Percentiles rank a stretch among this genome's conserved stretches.
Conservation (phyloP, 495 filamentous ascomycete species). For the Cairneyella variabilis region DNA sequence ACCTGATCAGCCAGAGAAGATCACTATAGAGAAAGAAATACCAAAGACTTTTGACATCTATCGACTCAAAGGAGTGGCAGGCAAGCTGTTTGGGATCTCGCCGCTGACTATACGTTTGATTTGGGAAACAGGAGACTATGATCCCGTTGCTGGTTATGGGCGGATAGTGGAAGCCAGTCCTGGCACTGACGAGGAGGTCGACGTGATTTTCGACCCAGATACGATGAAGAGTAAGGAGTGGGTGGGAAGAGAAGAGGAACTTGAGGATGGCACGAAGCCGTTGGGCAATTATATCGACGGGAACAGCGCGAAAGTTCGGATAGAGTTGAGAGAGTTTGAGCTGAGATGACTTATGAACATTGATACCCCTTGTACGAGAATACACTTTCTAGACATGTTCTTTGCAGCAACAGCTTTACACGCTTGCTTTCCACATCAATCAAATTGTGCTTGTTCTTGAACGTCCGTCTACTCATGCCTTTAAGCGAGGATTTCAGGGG, state of each 20-base stretch:
- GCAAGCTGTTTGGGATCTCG: conserved; percentile 59
- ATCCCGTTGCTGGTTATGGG: conserved; percentile 65
- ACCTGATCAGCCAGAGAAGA: conserved; percentile 19
- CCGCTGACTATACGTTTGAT: conserved; percentile 63
- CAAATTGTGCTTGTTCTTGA: neutral
- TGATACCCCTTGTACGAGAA: conserved; percentile 9
- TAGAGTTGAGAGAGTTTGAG: conserved; percentile 43
- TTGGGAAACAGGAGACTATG: conserved; percentile 82
- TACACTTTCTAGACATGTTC: neutral
- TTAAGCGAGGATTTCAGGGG: too few relatives aligned
- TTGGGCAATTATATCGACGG: conserved; percentile 81
- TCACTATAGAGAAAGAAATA: conserved; percentile 45
- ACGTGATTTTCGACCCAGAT: conserved; percentile 2
- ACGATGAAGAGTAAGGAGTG: conserved; percentile 32
- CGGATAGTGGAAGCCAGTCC: conserved; percentile 57
- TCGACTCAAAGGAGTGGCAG: conserved; percentile 71
- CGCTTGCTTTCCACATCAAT: neutral
- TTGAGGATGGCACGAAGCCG: conserved; percentile 75
- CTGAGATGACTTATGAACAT: neutral
- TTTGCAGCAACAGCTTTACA: neutral
- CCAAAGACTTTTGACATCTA: conserved; percentile 79
- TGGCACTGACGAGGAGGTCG: conserved; percentile 53
- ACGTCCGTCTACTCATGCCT: neutral
- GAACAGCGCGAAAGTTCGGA: conserved; percentile 60
- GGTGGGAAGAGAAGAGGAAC: conserved; percentile 71